Percentiles rank a stretch among this genome's conserved stretches.
phyloP scores from a whole-genome alignment of 208 protist species.

The Herpetomonas muscarum region DNA sequence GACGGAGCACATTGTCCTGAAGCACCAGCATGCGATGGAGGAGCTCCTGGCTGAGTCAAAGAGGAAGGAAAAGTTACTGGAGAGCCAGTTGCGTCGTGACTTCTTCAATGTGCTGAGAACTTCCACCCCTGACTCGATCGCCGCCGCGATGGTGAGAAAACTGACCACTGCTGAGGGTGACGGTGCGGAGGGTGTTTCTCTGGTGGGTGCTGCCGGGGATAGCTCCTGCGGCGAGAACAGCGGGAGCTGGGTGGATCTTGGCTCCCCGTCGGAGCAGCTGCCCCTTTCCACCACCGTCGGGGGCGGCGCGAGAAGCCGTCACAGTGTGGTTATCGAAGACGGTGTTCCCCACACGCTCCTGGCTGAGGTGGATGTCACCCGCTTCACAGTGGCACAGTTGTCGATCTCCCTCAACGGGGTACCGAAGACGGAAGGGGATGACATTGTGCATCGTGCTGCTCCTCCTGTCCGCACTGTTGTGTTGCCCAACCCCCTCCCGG shows the following conservation, averaged over 20 bases:
- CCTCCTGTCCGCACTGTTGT: conserved; percentile 51
- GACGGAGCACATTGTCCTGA: conserved; percentile 49
- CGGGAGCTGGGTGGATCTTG: too few relatives aligned
- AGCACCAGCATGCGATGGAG: conserved; percentile 60
- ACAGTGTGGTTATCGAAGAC: background rate
- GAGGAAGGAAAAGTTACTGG: conserved; percentile 20
- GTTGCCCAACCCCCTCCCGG: conserved; percentile 29
- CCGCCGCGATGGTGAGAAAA: conserved; percentile 17
- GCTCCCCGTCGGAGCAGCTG: too few relatives aligned
- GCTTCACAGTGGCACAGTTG: conserved; percentile 26
- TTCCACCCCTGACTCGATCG: conserved; percentile 54
- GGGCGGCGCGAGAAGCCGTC: too few relatives aligned
- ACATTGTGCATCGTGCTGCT: background rate
- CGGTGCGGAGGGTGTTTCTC: background rate
- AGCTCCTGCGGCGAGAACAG: too few relatives aligned
- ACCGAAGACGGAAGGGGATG: background rate
- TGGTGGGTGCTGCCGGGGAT: too few relatives aligned
- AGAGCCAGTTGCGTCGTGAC: conserved; percentile 30
- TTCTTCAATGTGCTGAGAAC: conserved; percentile 46
- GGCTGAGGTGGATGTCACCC: conserved; percentile 33
- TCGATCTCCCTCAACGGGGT: background rate
- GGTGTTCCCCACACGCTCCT: background rate
- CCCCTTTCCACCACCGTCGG: too few relatives aligned
- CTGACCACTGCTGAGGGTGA: background rate
- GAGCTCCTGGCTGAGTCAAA: conserved; percentile 23